Conservation (phyloP, 148 eudicot genomes). For the Silene conica region DNA sequence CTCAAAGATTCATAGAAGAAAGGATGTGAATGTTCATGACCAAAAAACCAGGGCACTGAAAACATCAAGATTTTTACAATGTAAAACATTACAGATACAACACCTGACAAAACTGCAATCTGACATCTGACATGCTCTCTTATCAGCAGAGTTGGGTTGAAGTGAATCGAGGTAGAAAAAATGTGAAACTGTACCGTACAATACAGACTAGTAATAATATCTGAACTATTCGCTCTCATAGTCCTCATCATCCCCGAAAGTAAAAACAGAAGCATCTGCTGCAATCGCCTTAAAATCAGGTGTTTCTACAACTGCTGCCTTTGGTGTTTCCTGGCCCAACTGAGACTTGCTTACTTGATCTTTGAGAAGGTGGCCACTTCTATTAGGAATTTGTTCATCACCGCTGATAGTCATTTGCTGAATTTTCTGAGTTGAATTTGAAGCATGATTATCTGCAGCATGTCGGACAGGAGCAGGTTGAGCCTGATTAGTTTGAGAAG, state of each 20-base stretch:
- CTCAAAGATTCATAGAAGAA: too few relatives aligned
- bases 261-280: conserved; percentile 96
- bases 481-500: conserved; percentile 34
- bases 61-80: too few relatives aligned
- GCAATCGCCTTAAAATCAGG: conserved; percentile 89
- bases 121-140: neutral
- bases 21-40: too few relatives aligned
- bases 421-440: conserved; percentile 36
- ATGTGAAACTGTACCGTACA: neutral
- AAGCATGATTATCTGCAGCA: conserved; percentile 23
- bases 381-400: conserved; percentile 31
- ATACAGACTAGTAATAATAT: neutral
- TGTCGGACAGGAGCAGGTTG: conserved; percentile 24
- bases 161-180: too few relatives aligned
- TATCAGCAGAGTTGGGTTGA: neutral
- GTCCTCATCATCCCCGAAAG: conserved; percentile 92
- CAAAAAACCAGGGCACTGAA: too few relatives aligned
- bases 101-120: neutral
- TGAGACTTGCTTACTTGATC: conserved; percentile 20
- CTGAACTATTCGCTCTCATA: conserved; percentile 60
- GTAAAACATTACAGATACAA: neutral
- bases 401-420: conserved; percentile 40
- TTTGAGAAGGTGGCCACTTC: conserved; percentile 10
- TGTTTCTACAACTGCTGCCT: conserved; percentile 34
- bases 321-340: conserved; percentile 29